phyloP scores from a whole-genome alignment of 768 basidiomycete species.

The Russula brevipes region DNA sequence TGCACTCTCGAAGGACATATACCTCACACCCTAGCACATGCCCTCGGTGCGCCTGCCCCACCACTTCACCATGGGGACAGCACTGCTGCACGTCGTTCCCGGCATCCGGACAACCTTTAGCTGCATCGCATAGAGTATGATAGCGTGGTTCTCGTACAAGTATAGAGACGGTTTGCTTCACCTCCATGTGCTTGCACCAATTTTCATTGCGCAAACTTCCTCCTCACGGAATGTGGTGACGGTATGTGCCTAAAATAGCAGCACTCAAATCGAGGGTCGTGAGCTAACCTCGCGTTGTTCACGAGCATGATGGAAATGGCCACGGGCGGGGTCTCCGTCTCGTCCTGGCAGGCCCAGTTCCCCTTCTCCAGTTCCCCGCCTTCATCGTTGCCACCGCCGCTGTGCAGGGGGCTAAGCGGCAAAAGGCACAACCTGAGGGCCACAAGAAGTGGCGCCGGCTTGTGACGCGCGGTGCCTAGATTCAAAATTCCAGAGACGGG shows the following conservation, averaged over 20 bases:
- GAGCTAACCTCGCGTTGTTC: constrained; percentile 15
- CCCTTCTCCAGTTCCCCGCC: neutral
- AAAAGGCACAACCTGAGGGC: constrained; percentile 66
- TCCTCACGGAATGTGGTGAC: constrained; percentile 45
- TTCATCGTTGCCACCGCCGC: constrained; percentile 44
- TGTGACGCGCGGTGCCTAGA: constrained; percentile 35
- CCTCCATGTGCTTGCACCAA: constrained; percentile 43
- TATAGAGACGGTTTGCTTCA: constrained; percentile 38
- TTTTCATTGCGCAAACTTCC: constrained; percentile 30
- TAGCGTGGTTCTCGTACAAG: constrained; percentile 33
- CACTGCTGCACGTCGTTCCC: constrained; percentile 17
- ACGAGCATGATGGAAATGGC: constrained; percentile 27
- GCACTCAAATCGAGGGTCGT: constrained; percentile 67
- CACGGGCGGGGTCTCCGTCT: neutral
- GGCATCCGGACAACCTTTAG: constrained; percentile 64
- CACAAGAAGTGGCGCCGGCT: constrained; percentile 35
- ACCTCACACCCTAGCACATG: too few species aligned
- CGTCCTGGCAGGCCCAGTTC: neutral
- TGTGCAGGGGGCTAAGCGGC: constrained; percentile 53
- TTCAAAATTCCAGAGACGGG: constrained; percentile 63
- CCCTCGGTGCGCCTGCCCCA: too few species aligned
- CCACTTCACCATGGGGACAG: constrained; percentile 13
- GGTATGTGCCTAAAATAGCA: constrained; percentile 51
- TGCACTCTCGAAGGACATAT: too few species aligned
- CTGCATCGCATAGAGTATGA: constrained; percentile 29